Conservation (phyloP, 2,329 filamentous ascomycete species). For the Epichloe gansuensis region DNA sequence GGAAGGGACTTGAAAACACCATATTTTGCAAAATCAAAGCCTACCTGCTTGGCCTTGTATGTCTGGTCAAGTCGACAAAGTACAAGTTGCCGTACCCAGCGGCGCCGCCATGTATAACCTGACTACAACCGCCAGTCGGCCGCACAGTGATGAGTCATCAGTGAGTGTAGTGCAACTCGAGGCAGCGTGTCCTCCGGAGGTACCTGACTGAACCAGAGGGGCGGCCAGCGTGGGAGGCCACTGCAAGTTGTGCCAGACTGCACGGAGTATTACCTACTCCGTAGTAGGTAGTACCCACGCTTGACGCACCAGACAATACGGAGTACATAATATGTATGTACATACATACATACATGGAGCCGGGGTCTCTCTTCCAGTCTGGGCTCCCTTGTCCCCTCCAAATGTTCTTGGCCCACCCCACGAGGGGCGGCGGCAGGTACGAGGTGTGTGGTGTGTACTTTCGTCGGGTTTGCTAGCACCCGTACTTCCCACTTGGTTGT, state of each 20-base stretch:
- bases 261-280: neutral
- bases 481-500: neutral
- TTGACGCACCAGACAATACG: neutral
- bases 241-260: neutral
- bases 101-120: too few species aligned
- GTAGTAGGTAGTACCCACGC: too few species aligned
- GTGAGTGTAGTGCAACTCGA: neutral
- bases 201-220: neutral
- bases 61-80: too few species aligned
- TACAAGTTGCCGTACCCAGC: too few species aligned
- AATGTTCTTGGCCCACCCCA: constrained; percentile 4
- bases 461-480: constrained; percentile 2
- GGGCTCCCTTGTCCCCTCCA: neutral
- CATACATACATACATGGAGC: neutral
- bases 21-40: too few species aligned
- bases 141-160: too few species aligned
- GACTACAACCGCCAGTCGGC: too few species aligned
- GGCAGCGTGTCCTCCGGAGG: neutral
- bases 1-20: too few species aligned
- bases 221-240: neutral
- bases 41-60: too few species aligned
- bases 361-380: neutral
- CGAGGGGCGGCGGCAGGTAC: constrained; percentile 8
- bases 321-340: neutral
- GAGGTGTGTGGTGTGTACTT: constrained; percentile 10